A percentile compares a stretch with the other conserved stretches of the same genome.
phyloP scores from a whole-genome alignment of 1,139 yeast species.

The Kluyveromyces marxianus region DNA sequence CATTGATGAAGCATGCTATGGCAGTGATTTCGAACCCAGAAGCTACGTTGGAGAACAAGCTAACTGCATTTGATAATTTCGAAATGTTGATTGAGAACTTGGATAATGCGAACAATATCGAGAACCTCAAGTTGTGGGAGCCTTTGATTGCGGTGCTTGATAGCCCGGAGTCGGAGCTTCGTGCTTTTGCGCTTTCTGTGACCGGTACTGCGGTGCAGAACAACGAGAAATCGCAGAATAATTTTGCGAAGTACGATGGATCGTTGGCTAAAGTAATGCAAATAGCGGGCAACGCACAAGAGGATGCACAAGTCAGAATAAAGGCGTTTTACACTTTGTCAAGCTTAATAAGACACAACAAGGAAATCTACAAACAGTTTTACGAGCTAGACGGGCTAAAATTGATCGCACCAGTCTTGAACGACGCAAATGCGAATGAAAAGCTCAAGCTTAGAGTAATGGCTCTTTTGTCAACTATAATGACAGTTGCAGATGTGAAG shows the following conservation, averaged over 20 bases:
- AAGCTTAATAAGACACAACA: conserved; percentile 65
- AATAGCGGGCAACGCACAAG: conserved; percentile 31
- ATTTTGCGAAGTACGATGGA: conserved; percentile 44
- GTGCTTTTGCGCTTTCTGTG: conserved; percentile 59
- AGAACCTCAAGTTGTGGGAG: conserved; percentile 76
- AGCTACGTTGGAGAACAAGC: conserved; percentile 53
- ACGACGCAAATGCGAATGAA: conserved; percentile 15
- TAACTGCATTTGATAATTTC: conserved; percentile 80
- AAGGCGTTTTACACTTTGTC: conserved; percentile 78
- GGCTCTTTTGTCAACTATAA: conserved; percentile 49
- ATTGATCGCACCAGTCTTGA: conserved; percentile 29
- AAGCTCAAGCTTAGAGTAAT: conserved; percentile 49
- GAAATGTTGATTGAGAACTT: conserved; percentile 91
- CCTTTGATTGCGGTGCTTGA: conserved; percentile 48
- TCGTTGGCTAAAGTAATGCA: conserved; percentile 43
- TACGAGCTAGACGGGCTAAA: conserved; percentile 59
- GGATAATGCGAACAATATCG: conserved; percentile 91
- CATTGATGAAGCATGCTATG: conserved; percentile 73
- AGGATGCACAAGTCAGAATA: conserved; percentile 36
- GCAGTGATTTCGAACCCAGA: conserved; percentile 55
- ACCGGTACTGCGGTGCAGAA: conserved; percentile 92
- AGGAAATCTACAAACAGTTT: conserved; percentile 49
- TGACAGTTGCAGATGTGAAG: conserved; percentile 41
- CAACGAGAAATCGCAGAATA: conserved; percentile 66
- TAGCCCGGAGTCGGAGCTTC: conserved; percentile 39